A percentile compares a stretch with the other conserved stretches of the same genome.
phyloP scores from a whole-genome alignment of 352 stramenopile species.

The Phytopythium cucurbitacearum region DNA sequence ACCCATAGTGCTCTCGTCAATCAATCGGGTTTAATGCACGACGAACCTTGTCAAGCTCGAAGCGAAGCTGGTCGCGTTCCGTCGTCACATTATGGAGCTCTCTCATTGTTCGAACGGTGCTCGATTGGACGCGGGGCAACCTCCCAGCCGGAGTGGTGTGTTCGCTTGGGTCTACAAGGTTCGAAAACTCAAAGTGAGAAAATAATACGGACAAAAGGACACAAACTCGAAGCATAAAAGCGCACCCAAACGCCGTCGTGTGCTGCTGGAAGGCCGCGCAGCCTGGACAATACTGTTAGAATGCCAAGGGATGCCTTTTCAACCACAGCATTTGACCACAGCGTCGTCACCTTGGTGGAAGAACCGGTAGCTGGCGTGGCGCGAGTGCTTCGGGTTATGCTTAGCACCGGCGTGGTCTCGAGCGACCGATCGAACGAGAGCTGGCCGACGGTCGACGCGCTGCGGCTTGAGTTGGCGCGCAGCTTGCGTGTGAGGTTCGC shows the following conservation, averaged over 20 bases:
- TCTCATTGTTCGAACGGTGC: slow-evolving; percentile 25
- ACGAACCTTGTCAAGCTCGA: slow-evolving; percentile 62
- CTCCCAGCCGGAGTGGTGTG: slow-evolving; percentile 11
- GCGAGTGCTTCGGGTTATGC: too few species aligned
- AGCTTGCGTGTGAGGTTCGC: slow-evolving; percentile 71
- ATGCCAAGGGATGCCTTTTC: too few species aligned
- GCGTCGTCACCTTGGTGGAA: too few species aligned
- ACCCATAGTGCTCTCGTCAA: not conserved
- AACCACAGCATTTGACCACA: too few species aligned
- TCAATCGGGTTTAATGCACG: not conserved
- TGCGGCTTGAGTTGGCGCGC: slow-evolving; percentile 27
- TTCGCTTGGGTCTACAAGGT: slow-evolving; percentile 15
- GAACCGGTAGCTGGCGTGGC: too few species aligned
- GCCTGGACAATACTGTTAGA: too few species aligned
- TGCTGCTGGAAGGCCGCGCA: not conserved
- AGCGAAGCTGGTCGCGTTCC: slow-evolving; percentile 73
- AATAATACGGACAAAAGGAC: not conserved
- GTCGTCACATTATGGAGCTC: slow-evolving; percentile 65
- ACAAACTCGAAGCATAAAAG: not conserved
- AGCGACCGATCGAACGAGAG: slow-evolving; percentile 22
- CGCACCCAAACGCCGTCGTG: not conserved
- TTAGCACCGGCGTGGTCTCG: not conserved
- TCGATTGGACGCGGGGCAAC: slow-evolving; percentile 9
- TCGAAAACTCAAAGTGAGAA: not conserved
- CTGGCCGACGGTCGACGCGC: slow-evolving; percentile 13